These are phyloP conservation scores for Aureococcus anophagefferens DNA, from an alignment of 108 stramenopile species.

Conservation along the genomic window DNA sequence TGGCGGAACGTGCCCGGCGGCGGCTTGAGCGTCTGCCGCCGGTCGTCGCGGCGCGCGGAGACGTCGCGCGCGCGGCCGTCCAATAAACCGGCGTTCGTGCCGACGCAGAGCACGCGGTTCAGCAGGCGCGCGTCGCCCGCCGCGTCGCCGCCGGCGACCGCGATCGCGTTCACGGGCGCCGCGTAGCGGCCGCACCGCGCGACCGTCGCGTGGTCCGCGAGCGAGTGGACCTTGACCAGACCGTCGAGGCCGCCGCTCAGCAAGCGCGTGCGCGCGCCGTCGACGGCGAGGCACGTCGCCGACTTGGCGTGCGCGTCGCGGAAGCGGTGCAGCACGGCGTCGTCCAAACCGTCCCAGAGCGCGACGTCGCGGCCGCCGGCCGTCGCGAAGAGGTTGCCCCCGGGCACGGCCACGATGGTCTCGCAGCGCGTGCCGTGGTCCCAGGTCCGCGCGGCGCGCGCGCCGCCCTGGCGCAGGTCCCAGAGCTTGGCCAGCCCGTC, in stretches of 20 bases:
- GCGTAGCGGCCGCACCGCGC: neutral
- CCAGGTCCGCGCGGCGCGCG: neutral
- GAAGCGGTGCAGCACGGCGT: conserved; percentile 15
- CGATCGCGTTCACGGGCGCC: conserved; percentile 9
- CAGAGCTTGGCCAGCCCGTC: neutral
- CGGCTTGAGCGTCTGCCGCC: neutral
- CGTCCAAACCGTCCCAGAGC: conserved; percentile 24
- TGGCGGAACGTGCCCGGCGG: conserved; percentile 6
- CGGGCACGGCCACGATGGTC: neutral
- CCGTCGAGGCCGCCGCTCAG: conserved; percentile 27
- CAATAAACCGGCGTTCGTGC: conserved; percentile 7
- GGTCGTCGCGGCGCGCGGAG: neutral
- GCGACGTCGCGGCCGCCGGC: conserved; percentile 13
- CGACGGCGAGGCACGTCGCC: neutral
- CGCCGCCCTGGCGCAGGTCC: neutral
- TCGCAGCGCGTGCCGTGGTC: conserved; percentile 19
- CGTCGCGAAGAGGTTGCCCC: conserved; percentile 5
- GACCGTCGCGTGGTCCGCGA: neutral
- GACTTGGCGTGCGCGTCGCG: conserved; percentile 2
- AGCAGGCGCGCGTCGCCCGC: too few species aligned
- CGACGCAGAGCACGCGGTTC: conserved; percentile 9
- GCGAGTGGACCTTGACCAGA: conserved; percentile 19
- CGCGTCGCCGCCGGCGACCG: conserved; percentile 7
- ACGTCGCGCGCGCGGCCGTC: conserved; percentile 11
- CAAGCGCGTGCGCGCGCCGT: neutral